Conservation (phyloP, 2,329 filamentous ascomycete species). For the Cadophora sp. region DNA sequence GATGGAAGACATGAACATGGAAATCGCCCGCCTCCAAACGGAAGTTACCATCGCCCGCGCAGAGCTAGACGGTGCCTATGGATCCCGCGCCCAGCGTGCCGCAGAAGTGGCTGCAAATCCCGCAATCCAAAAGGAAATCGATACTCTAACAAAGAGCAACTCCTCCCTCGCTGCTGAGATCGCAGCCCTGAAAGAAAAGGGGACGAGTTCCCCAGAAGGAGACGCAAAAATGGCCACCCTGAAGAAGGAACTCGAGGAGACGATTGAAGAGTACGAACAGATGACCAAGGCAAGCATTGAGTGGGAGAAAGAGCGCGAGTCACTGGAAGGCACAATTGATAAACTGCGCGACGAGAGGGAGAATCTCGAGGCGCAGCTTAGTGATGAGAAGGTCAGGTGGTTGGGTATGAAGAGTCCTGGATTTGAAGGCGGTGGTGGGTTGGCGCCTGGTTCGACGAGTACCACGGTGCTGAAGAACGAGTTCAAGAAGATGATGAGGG, state of each 20-base stretch:
- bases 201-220: constrained; percentile 20
- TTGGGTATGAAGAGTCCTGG: constrained; percentile 65
- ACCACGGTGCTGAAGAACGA: constrained; percentile 74
- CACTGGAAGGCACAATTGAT: constrained; percentile 69
- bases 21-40: constrained; percentile 70
- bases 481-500: constrained; percentile 83
- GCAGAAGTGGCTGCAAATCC: constrained; percentile 68
- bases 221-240: constrained; percentile 54
- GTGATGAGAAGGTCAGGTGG: constrained; percentile 71
- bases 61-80: constrained; percentile 94
- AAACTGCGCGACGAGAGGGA: constrained; percentile 68
- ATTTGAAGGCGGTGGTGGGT: constrained; percentile 35
- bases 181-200: constrained; percentile 34
- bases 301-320: constrained; percentile 73
- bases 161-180: constrained; percentile 40
- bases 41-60: constrained; percentile 90
- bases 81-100: constrained; percentile 71
- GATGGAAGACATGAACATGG: constrained; percentile 62
- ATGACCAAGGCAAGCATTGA: constrained; percentile 74
- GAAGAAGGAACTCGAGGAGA: constrained; percentile 70
- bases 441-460: constrained; percentile 54
- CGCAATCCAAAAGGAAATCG: constrained; percentile 64
- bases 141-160: constrained; percentile 58
- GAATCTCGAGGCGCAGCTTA: constrained; percentile 66
- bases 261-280: constrained; percentile 72